Evolutionary conservation across 2,329 filamentous ascomycete genomes (phyloP), one percentile per base, ranked within the genome.

Genomic region (Botrytis cinerea): DNA sequence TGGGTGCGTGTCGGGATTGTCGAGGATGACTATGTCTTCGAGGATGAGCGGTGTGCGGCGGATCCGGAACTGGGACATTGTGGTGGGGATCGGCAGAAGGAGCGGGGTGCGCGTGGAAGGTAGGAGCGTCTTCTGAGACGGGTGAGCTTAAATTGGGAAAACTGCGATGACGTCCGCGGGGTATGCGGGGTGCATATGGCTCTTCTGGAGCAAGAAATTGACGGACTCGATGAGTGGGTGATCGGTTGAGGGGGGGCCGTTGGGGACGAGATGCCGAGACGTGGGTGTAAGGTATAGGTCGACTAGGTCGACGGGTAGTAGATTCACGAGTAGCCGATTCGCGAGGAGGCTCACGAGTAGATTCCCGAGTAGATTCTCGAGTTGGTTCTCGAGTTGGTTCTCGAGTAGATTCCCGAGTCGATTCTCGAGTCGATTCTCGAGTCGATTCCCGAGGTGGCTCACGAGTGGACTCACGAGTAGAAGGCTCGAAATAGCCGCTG

Each of bases 21-120:
- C 84, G 82, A 0, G 86, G 85, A 71, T 88, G 86, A 76, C 86
- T 87, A 77, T 87, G 86, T 45, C 86, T 81, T 32, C 87, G 84
- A 66, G 48, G 48, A 12, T 78, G 70, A n/a, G 74, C 70, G 57
- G 69, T 43, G 4, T 75, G 60, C 22, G 61, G 45, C 8, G 64
- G 64, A 32, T 68, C 64, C 18, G 46, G 46, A 5, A 22, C 46
- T 1, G 64, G 25, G 14, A 28, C 35, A 28, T 54, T n/a, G 10
- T 68, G 64, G 16, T 51, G 35, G 35, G 70, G 70, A 35, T 67
- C 70, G 16, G n/a, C 43, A 4, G 45, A 25, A 14, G 25, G 38
- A n/a, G 45, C 45, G 20, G 69, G 25, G 28, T 71, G 70, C 79
- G 74, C 76, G 80, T 16, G 35, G 76, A 61, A 46, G 48, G 35